A percentile compares a stretch with the other conserved stretches of the same genome.
Conservation (phyloP, 2,329 filamentous ascomycete genomes). For the Helicocarpus griseus region DNA sequence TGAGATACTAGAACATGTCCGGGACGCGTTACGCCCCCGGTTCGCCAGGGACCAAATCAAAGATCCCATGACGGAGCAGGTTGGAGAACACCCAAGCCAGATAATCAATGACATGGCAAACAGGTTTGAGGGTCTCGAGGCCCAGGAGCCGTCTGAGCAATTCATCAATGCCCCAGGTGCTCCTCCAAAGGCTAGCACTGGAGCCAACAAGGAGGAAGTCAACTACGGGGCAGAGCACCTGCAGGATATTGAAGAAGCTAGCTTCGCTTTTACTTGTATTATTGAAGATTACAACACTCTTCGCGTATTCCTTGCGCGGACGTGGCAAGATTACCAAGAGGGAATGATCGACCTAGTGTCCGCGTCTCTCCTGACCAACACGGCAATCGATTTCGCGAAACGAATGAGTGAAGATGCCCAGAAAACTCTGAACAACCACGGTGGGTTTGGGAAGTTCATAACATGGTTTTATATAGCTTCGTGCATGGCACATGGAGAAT, state of each 20-base stretch:
- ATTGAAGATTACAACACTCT: constrained; percentile 16
- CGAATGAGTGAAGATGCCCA: constrained; percentile 16
- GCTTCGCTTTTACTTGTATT: constrained; percentile 14
- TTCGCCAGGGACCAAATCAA: neutral
- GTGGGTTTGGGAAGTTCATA: constrained; percentile 9
- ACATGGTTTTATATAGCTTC: constrained; percentile 6
- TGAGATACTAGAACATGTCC: constrained; percentile 1
- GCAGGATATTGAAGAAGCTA: constrained; percentile 12
- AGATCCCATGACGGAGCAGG: neutral
- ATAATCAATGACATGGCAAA: constrained; percentile 14
- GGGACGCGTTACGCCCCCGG: neutral
- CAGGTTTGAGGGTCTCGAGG: constrained; percentile 25
- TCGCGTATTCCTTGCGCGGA: constrained; percentile 11
- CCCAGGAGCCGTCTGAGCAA: constrained; percentile 31
- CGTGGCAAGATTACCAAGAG: constrained; percentile 16
- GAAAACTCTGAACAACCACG: constrained; percentile 10
- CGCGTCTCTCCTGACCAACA: constrained; percentile 19
- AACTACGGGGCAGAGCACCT: constrained; percentile 29
- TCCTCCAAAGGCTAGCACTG: constrained; percentile 11
- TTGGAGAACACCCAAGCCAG: neutral
- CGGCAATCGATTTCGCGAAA: constrained; percentile 19
- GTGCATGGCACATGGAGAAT: constrained; percentile 6
- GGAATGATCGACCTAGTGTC: constrained; percentile 15
- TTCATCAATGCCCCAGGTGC: constrained; percentile 27
- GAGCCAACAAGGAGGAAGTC: constrained; percentile 4